Base-by-base conservation (phyloP, 495 filamentous ascomycete species). In the Diplogelasinospora grovesii region DNA sequence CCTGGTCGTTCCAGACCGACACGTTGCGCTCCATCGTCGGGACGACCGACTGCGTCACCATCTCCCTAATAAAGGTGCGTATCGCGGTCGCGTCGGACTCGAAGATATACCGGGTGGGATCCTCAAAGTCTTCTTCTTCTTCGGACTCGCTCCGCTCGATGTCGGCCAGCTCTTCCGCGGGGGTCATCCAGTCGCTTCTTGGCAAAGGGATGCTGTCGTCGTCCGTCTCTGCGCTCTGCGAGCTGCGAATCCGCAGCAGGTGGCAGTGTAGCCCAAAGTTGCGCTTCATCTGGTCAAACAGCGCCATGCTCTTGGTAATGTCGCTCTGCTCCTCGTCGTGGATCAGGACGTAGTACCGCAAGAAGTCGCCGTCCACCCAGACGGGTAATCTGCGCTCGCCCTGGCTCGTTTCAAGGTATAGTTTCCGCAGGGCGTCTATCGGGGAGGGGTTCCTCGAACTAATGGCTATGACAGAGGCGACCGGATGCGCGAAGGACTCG, bases 211-310 rank as follows among this genome's bases (percentile, higher is more conserved):
- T 75, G 54, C 85, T 89, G 48, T 97, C 93, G 61, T 96, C 92
- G 64, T 97, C 93, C 1, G 87, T 88, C 25, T 86, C 81, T 13
- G 88, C 79, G 61, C 88, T 92, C 50, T 86, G 83, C 40, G 79
- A 82, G 50, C 84, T 88, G 49, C 90, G 76, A 16, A 98, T 66
- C 26, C 92, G 69, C 4, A 98, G 72, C 2, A 98, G 72, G 60
- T 97, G 92, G 58, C 92, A 98, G 59, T 97, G 89, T 15, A 98
- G 66, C 3, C 92, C 92, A 50, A 97, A 90, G 59, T 95, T 87
- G 19, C 89, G 77, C 63, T 97, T 97, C 92, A 98, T 98, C 57
- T 94, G 85, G 46, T 97, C 90, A 55, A 92, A 98, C 16, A 96
- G 69, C 29, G 74, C 75, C 56, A 85, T 93, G 22, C 82, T 93